Evolutionary conservation across 129 eudicot species (phyloP).

Genomic region (Sambucus nigra): DNA sequence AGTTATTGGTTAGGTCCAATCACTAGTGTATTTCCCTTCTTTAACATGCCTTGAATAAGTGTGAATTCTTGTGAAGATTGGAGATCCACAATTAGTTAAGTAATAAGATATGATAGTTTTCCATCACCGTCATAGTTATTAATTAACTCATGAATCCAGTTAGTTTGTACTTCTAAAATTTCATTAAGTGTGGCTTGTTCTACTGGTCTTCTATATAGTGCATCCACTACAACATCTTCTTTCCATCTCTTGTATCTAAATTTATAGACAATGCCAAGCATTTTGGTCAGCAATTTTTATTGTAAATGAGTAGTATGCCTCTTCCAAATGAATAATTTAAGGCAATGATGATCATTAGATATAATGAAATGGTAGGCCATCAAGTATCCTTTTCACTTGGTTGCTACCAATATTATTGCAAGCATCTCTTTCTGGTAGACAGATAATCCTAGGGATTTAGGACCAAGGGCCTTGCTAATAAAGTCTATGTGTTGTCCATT

Average conservation of each 20-base stretch:
- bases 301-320: not conserved
- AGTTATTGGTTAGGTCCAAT: no score
- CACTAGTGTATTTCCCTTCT: no score
- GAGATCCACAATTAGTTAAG: not conserved
- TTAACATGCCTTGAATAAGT: no score
- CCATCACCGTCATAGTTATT: not conserved
- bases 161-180: not conserved
- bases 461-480: not conserved
- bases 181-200: not conserved
- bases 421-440: no score
- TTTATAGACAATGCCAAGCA: not conserved
- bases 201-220: not conserved
- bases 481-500: not conserved
- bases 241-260: not conserved
- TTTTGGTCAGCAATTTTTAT: not conserved
- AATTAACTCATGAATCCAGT: not conserved
- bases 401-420: no score
- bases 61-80: no score
- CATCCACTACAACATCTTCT: not conserved
- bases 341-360: not conserved
- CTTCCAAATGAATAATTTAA: not conserved
- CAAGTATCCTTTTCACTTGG: no score
- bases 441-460: no score
- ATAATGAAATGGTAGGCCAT: not conserved
- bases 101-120: not conserved